A percentile compares a stretch with the other conserved stretches of the same genome.
Conservation (phyloP, 768 basidiomycete genomes). For the Trametes cubensis region DNA sequence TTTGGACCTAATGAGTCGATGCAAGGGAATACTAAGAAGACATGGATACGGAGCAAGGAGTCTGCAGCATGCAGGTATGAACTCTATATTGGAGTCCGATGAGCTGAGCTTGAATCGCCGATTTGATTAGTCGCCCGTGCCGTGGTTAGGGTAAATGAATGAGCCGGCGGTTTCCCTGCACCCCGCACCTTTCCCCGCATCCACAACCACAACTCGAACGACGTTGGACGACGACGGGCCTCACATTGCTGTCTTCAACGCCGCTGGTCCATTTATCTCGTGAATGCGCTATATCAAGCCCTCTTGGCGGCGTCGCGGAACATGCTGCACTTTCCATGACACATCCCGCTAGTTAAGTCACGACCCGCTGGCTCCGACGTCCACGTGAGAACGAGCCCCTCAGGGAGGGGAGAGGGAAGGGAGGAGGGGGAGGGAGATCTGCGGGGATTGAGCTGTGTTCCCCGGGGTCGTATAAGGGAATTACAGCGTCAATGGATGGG, state of each 20-base stretch:
- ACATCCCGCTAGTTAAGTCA: neutral
- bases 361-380: slow-evolving; percentile 1
- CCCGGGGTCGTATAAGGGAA: neutral
- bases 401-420: slow-evolving; percentile 1
- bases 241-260: no score
- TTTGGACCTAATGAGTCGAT: no score
- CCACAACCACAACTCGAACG: neutral
- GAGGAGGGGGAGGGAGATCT: neutral
- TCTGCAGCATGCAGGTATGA: no score
- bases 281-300: no score
- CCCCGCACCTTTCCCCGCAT: neutral
- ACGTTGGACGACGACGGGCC: neutral
- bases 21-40: no score
- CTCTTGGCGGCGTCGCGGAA: no score
- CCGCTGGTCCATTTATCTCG: no score
- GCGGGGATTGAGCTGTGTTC: neutral
- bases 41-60: no score
- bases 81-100: no score
- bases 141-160: neutral
- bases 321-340: neutral
- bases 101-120: neutral
- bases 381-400: slow-evolving; percentile 15
- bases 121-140: neutral
- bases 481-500: slow-evolving; percentile 6
- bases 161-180: neutral